Percentiles rank a stretch among this genome's conserved stretches.
phyloP scores from a whole-genome alignment of 2,329 filamentous ascomycete genomes.

The Aureobasidium pullulans region DNA sequence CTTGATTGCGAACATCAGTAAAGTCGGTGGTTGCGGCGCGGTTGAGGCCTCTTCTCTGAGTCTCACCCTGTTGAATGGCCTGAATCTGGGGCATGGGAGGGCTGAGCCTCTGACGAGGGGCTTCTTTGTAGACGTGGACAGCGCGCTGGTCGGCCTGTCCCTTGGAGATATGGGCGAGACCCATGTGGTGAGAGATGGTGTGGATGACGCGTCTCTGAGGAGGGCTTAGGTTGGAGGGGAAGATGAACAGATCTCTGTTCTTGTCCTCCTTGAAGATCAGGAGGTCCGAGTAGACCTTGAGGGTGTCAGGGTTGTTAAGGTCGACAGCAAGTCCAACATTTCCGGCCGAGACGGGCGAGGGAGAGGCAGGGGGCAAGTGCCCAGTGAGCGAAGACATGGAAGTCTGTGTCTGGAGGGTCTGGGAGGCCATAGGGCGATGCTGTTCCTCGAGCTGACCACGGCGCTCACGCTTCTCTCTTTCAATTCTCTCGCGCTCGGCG shows the following conservation, averaged over 20 bases:
- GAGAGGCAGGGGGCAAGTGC: conserved; percentile 54
- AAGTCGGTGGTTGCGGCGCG: conserved; percentile 97
- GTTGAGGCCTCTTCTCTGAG: conserved; percentile 76
- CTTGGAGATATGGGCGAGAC: conserved; percentile 81
- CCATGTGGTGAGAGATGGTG: conserved; percentile 91
- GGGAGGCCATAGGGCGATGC: conserved; percentile 62
- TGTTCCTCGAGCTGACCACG: conserved; percentile 95
- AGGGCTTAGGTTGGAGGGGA: conserved; percentile 72
- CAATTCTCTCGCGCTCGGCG: conserved; percentile 89
- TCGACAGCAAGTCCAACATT: conserved; percentile 60
- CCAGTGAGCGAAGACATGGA: conserved; percentile 75
- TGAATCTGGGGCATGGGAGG: conserved; percentile 57
- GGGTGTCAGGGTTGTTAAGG: conserved; percentile 80
- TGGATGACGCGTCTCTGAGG: conserved; percentile 85
- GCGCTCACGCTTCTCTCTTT: conserved; percentile 92
- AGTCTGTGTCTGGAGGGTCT: conserved; percentile 71
- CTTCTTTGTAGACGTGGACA: conserved; percentile 76
- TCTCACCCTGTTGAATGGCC: conserved; percentile 59
- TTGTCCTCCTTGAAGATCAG: conserved; percentile 80
- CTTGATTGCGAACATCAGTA: conserved; percentile 69
- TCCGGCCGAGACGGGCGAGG: conserved; percentile 59
- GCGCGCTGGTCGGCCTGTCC: conserved; percentile 82
- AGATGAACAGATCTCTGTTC: conserved; percentile 71
- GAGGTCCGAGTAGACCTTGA: conserved; percentile 85
- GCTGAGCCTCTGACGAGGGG: conserved; percentile 51